phyloP scores from a whole-genome alignment of 1,284 basidiomycete species.

The Heimioporus retisporus region DNA sequence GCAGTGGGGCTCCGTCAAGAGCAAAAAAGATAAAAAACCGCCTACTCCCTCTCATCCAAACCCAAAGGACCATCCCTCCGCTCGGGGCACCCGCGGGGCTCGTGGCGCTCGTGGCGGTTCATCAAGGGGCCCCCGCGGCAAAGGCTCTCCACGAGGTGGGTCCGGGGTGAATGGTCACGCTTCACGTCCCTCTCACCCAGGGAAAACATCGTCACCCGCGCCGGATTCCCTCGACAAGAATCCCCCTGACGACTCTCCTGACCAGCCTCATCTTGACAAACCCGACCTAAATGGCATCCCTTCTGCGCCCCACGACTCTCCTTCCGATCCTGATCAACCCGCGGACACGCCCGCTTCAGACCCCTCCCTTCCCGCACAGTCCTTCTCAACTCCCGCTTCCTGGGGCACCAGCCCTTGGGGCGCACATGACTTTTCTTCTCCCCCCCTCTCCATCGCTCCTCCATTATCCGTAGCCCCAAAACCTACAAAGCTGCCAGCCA shows the following conservation, averaged over 20 bases:
- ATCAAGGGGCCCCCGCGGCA: conserved; percentile 68
- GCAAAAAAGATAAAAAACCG: conserved; percentile 89
- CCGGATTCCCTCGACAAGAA: conserved; percentile 32
- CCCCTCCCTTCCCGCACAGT: conserved; percentile 10
- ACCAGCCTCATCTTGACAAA: conserved; percentile 30
- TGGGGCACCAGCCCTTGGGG: conserved; percentile 38
- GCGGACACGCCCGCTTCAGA: conserved; percentile 27
- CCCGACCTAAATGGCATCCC: conserved; percentile 24
- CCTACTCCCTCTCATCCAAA: conserved; percentile 39
- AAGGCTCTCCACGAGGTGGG: conserved; percentile 62
- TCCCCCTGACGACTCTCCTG: conserved; percentile 29
- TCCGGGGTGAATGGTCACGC: conserved; percentile 42
- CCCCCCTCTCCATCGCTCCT: conserved; percentile 32
- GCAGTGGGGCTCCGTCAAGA: conserved; percentile 89
- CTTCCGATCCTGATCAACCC: conserved; percentile 15
- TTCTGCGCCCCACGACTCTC: conserved; percentile 23
- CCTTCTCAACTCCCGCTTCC: conserved; percentile 28
- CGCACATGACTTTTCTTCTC: conserved; percentile 37
- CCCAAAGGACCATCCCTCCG: conserved; percentile 59
- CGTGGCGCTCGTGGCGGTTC: conserved; percentile 70
- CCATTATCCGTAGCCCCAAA: conserved; percentile 39
- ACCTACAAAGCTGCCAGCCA: conserved; percentile 68
- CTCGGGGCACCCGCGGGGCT: conserved; percentile 63
- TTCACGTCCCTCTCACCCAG: conserved; percentile 32
- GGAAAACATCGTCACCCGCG: conserved; percentile 33